These are phyloP conservation scores for Bipolaris gigantea DNA, from an alignment of 2,329 filamentous ascomycete genomes.

Conservation along the genomic window DNA sequence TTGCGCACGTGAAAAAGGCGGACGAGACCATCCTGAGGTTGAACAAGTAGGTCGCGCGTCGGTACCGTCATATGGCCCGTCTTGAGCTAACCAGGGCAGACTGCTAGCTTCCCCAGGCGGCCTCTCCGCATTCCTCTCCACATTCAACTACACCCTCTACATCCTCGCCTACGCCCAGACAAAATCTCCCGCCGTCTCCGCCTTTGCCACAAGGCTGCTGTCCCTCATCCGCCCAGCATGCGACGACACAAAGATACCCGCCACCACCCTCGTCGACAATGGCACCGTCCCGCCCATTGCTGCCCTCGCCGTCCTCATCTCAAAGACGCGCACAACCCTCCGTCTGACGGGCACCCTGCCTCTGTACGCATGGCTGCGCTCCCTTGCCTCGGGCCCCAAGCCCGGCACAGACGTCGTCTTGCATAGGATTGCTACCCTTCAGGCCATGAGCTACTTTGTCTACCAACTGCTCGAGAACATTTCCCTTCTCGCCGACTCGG, in stretches of 20 bases:
- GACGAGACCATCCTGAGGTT: constrained; percentile 48
- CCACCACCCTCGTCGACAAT: constrained; percentile 31
- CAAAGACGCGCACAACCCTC: constrained; percentile 49
- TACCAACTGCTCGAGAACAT: constrained; percentile 52
- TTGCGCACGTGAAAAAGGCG: constrained; percentile 38
- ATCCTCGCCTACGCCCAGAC: constrained; percentile 49
- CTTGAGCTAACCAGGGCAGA: constrained; percentile 29
- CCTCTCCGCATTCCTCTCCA: constrained; percentile 50
- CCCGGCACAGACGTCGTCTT: constrained; percentile 47
- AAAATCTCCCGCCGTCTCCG: constrained; percentile 39
- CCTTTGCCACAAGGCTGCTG: constrained; percentile 35
- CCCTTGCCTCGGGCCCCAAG: constrained; percentile 47
- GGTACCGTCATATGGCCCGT: background rate
- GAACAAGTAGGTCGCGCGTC: constrained; percentile 45
- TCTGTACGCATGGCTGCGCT: constrained; percentile 50
- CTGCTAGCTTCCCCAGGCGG: constrained; percentile 50
- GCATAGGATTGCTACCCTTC: constrained; percentile 47
- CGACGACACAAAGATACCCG: constrained; percentile 26
- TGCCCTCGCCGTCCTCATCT: constrained; percentile 45
- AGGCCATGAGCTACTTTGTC: constrained; percentile 48
- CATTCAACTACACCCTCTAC: constrained; percentile 53
- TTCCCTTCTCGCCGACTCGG: constrained; percentile 47
- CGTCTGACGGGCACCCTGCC: constrained; percentile 50
- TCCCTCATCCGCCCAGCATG: constrained; percentile 39
- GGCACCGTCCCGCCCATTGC: constrained; percentile 38